Conservation (phyloP, 139 green algal species). For the Chlamydomonas applanata region DNA sequence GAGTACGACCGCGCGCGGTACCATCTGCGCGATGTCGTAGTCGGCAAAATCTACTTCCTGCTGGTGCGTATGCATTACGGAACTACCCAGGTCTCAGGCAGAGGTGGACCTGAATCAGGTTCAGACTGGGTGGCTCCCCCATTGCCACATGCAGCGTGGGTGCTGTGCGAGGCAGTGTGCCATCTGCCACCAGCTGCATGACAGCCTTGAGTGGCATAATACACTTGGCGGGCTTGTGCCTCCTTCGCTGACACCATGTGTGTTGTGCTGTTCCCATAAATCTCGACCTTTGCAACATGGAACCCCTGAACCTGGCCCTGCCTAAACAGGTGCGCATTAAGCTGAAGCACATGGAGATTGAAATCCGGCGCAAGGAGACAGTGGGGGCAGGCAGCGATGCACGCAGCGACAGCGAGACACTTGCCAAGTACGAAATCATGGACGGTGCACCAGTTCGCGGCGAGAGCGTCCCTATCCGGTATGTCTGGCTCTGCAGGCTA, state of each 20-base stretch:
- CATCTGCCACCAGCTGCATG: too few relatives aligned
- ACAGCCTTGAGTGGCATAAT: too few relatives aligned
- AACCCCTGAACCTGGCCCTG: too few relatives aligned
- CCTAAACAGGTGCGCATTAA: slow-evolving; percentile 95
- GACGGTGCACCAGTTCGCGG: slow-evolving; percentile 93
- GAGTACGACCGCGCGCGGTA: slow-evolving; percentile 93
- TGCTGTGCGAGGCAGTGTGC: too few relatives aligned
- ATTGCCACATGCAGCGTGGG: too few relatives aligned
- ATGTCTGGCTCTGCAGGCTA: not conserved
- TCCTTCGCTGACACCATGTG: too few relatives aligned
- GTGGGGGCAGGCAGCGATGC: slow-evolving; percentile 71
- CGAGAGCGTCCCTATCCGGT: slow-evolving; percentile 88
- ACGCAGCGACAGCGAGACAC: slow-evolving; percentile 90
- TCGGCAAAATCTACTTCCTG: slow-evolving; percentile 98
- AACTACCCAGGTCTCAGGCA: too few relatives aligned
- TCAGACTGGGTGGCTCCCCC: too few relatives aligned
- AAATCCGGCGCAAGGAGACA: slow-evolving; percentile 93
- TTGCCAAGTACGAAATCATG: slow-evolving; percentile 99
- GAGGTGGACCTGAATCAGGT: too few relatives aligned
- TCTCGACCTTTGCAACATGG: too few relatives aligned
- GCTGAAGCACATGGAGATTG: slow-evolving; percentile 99
- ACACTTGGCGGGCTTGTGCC: too few relatives aligned
- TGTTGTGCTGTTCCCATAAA: too few relatives aligned
- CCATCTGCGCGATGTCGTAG: slow-evolving; percentile 87
- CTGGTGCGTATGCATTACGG: slow-evolving; percentile 69